Base-by-base conservation (phyloP, 495 filamentous ascomycete genomes). In the Clohesyomyces aquaticus region DNA sequence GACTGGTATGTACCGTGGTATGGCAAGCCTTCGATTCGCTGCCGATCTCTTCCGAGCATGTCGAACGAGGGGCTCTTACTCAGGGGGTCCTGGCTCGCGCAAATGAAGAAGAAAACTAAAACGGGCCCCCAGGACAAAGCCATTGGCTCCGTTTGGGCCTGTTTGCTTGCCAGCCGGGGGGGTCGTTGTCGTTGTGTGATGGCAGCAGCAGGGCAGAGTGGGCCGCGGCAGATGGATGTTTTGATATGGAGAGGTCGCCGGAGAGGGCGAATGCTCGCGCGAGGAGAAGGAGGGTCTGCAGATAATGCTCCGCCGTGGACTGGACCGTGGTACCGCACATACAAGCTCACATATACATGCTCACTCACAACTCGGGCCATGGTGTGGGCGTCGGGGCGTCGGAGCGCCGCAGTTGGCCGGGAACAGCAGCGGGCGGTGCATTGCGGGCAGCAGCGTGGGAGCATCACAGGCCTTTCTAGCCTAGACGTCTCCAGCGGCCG, bases 31-130 rank as follows among this genome's bases (percentile, higher is more conserved):
- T 41, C 51, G 32, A 69, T 69, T 69, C 62, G 62, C 58, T 69
- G 61, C 57, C 52, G 62, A 52, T 57, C 56, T 18, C 26, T 54
- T 32, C 25, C 49, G 12, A 47, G 26, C 19, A 29, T 35, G 49
- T 29, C 26, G 52, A 69, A 64, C 55, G 49, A 29, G 41, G 18
- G 59, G 59, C 12, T 23, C 23, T 32, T 50, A 35, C 35, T 25
- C 61, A 64, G 53, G 61, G 61, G 54, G 51, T 1, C 47, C 63
- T 42, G 35, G 63, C 38, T 11, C 1, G 27, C 16, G 23, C 28
- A 66, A 66, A 66, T 66, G 63, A 66, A 66, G 59, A 66, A 66
- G 56, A 66, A 38, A 32, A 29, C 53, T 54, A 58, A 64, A 64
- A 58, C 35, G 50, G 54, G 61, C 26, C 12, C 54, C 45, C 43